Base-by-base conservation (phyloP, 306 rosid species). In the Pyrus communis region DNA sequence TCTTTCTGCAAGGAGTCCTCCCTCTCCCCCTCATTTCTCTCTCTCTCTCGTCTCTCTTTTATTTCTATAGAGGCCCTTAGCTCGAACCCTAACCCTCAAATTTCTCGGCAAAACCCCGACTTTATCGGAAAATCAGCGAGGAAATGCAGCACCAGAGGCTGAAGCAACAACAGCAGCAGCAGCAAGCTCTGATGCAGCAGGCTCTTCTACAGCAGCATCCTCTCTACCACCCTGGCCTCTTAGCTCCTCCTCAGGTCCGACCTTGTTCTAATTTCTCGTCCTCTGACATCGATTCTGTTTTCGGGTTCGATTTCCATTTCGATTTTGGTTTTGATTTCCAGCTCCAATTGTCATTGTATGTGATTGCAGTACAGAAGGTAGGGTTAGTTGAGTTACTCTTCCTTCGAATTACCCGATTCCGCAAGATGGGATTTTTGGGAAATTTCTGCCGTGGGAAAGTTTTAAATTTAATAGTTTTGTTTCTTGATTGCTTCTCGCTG, bases 161-260 rank as follows among this genome's bases (percentile, higher is more conserved):
- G 81, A 95, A 93, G 92, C 98, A 94, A 76, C 38, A 33, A 33
- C 40, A 35, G 40, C 85, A 81, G 78, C 96, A 92, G 65, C 98
- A 93, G 22, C 98, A 95, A 86, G 97, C 97, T 87, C 82, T 95
- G 93, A 92, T 95, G 96, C 98, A 95, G 55, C 98, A 95, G 77
- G 97, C 98, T 79, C 91, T 95, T 70, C 91, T 95, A 33, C 98
- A 95, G 78, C 98, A 95, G 67, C 98, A 95, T 59, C 89, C 98
- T 74, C 89, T 95, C 80, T 95, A 95, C 82, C 98, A 95, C 70
- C 97, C 98, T 19, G 98, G 96, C 63, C 93, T 95, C 57, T 31
- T 95, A 43, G 98, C 98, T 89, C 96, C 97, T 18, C 97, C 98
- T 65, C 98, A 95, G 98, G 98, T 95, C 81, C 78, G 67, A 31